Conservation (phyloP, 257 asterid genomes). For the Solanum virginianum region DNA sequence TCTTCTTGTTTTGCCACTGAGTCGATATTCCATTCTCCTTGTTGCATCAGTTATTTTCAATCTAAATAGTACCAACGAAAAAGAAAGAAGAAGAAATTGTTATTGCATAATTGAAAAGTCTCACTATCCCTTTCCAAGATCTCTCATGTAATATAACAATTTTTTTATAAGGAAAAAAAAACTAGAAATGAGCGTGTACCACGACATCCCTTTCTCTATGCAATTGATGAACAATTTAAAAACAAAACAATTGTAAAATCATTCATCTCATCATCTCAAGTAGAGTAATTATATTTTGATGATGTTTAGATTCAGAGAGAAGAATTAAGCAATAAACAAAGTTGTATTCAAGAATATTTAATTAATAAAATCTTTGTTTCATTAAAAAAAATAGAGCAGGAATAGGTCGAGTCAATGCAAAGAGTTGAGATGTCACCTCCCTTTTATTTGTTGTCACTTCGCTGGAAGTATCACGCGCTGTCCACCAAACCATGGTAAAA, state of each 20-base stretch:
- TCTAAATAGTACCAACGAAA: background rate
- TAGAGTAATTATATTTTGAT: background rate
- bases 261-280: background rate
- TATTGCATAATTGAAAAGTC: background rate
- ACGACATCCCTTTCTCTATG: background rate
- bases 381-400: rapidly evolving
- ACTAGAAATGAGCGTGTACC: background rate
- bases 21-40: background rate
- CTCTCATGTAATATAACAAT: background rate
- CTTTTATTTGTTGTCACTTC: background rate
- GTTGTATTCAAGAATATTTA: background rate
- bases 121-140: background rate
- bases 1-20: background rate
- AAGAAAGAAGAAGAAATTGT: background rate
- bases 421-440: background rate
- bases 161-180: background rate
- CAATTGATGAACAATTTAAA: background rate
- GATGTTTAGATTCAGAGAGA: background rate
- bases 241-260: background rate
- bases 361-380: background rate
- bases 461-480: background rate
- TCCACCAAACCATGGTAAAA: background rate
- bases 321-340: background rate
- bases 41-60: background rate
- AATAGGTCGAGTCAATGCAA: background rate